A percentile compares a stretch with the other conserved stretches of the same genome.
Evolutionary conservation across 805 yeast genomes (phyloP).

Genomic region (Vanderwaltozyma tropicalis): DNA sequence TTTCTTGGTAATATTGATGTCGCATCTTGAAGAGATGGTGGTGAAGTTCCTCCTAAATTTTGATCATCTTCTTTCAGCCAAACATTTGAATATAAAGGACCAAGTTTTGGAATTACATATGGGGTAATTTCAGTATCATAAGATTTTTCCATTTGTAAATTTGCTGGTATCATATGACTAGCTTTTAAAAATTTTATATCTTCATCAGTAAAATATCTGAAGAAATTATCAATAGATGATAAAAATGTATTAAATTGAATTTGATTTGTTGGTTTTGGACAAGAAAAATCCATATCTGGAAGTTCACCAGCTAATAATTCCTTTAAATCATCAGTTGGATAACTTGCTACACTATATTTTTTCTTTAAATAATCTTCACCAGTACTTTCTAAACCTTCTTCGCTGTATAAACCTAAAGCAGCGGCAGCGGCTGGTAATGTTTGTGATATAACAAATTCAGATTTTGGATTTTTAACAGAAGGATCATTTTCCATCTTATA

Average conservation of each 20-base stretch:
- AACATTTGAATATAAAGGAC: conserved; percentile 66
- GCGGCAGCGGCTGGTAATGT: conserved; percentile 56
- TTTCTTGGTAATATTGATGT: conserved; percentile 43
- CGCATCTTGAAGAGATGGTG: conserved; percentile 39
- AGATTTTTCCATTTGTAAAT: conserved; percentile 26
- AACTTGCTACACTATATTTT: conserved; percentile 83
- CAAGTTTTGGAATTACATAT: conserved; percentile 73
- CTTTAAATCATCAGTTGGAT: conserved; percentile 67
- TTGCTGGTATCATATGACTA: conserved; percentile 46
- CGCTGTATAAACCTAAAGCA: conserved; percentile 55
- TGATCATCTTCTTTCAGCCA: conserved; percentile 78
- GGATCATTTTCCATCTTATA: conserved; percentile 42
- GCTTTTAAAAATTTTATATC: conserved; percentile 66
- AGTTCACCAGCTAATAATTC: conserved; percentile 77
- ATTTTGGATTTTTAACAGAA: conserved; percentile 55
- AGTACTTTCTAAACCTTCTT: conserved; percentile 51
- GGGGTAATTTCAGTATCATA: conserved; percentile 67
- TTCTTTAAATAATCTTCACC: conserved; percentile 65
- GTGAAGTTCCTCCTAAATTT: conserved; percentile 33
- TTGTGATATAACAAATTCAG: conserved; percentile 65
- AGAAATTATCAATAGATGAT: conserved; percentile 75
- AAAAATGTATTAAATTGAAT: conserved; percentile 86
- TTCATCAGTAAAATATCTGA: conserved; percentile 66
- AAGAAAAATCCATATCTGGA: conserved; percentile 79
- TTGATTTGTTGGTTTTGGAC: conserved; percentile 77